Evolutionary conservation across 257 asterid genomes (phyloP), one percentile per base, ranked within the genome.

Genomic region (Linaria vulgaris): DNA sequence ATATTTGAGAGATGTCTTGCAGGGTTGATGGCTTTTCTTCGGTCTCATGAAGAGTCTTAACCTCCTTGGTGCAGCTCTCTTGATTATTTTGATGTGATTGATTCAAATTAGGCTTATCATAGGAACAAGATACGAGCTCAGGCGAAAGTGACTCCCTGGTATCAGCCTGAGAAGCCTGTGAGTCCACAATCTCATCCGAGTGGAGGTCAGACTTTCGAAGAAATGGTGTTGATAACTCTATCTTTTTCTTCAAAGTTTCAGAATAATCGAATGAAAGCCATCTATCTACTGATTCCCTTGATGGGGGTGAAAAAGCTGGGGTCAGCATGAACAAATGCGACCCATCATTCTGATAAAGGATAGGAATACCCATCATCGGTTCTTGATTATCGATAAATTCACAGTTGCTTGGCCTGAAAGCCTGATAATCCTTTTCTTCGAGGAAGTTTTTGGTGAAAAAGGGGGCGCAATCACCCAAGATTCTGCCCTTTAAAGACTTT

Each of bases 241-340:
- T 54, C 44, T 65, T 73, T 51, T 72, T 67, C 47, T 69, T 59
- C 39, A 23, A 60, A 58, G 51, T 44, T 67, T 69, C 75, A 63
- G 72, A 48, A 17, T 48, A 58, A 61, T 70, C 76, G 53, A 54
- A 72, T 30, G 83, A 77, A 31, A 85, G 71, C 95, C 96, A 90
- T 68, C 61, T 76, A 41, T 70, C 73, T 71, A 92, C 84, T 71
- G 77, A 71, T 76, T 80, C 88, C 69, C 61, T 72, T 3, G 65
- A 78, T 68, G 99, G 97, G 59, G 99, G 95, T 70, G 90, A 78
- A 16, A 58, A 65, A 53, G 78, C 75, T 67, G 88, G 94, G 44
- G 96, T 82, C 80, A 92, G 81, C 86, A 92, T 80, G 78, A 80
- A 89, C 45, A 82, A 70, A 81, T 62, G 69, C 73, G 99, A 87